Conservation (phyloP, 2,329 filamentous ascomycete species). For the Cladosporium sphaerospermum region DNA sequence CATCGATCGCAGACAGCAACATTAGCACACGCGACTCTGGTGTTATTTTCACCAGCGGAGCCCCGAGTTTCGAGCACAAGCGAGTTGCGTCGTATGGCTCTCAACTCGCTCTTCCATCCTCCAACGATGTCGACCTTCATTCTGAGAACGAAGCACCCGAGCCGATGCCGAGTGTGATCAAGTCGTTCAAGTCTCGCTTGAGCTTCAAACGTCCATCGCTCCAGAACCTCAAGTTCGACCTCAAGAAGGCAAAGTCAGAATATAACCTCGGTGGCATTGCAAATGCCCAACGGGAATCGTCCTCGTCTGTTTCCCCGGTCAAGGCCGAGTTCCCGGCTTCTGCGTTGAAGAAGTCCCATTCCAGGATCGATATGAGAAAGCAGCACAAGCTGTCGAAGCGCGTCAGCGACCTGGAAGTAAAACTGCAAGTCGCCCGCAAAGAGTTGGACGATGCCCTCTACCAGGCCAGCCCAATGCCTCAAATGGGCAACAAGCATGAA, state of each 20-base stretch:
- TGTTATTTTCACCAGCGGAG: constrained; percentile 18
- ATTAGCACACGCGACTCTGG: constrained; percentile 26
- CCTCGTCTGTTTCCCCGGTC: constrained; percentile 25
- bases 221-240: constrained; percentile 24
- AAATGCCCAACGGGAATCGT: constrained; percentile 31
- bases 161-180: constrained; percentile 11
- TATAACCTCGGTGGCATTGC: constrained; percentile 21
- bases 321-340: constrained; percentile 22
- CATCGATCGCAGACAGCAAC: background rate
- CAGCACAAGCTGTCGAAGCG: constrained; percentile 54
- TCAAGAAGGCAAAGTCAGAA: constrained; percentile 31
- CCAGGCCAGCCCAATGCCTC: constrained; percentile 35
- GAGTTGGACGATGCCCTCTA: constrained; percentile 47
- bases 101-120: constrained; percentile 10
- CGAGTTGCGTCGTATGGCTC: constrained; percentile 16
- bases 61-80: constrained; percentile 14
- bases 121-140: constrained; percentile 11
- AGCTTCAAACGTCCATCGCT: constrained; percentile 30
- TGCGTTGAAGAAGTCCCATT: constrained; percentile 42
- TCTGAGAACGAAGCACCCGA: constrained; percentile 21
- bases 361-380: constrained; percentile 51
- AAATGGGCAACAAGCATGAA: constrained; percentile 31
- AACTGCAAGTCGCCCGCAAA: constrained; percentile 49
- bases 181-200: constrained; percentile 19
- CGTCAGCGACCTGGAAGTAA: constrained; percentile 55